A percentile compares a stretch with the other conserved stretches of the same genome.
Evolutionary conservation across 371 early-diverging fungal species (phyloP).

Genomic region (Batkoa obscura): DNA sequence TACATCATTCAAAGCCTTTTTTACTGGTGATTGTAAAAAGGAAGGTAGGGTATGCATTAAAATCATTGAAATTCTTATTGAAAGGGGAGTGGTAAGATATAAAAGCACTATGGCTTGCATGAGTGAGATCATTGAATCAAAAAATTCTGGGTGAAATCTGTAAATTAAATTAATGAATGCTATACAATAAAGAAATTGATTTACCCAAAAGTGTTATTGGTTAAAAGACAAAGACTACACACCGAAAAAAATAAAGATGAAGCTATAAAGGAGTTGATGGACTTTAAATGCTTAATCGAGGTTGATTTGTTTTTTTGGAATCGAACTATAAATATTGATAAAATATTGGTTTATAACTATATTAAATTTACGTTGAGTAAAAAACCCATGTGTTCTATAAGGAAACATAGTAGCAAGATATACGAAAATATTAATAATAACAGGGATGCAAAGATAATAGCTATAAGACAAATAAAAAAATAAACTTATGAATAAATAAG

Average conservation of each 20-base stretch:
- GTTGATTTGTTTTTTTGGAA: too few relatives aligned
- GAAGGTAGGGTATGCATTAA: not conserved
- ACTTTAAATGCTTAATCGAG: too few relatives aligned
- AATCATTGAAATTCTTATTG: not conserved
- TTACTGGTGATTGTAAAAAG: not conserved
- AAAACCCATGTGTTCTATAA: too few relatives aligned
- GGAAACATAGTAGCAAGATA: too few relatives aligned
- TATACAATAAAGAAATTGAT: not conserved
- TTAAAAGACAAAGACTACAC: not conserved
- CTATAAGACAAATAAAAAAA: too few relatives aligned
- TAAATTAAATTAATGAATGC: not conserved
- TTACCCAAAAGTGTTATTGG: constrained; percentile 1
- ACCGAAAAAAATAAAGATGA: not conserved
- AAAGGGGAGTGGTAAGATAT: not conserved
- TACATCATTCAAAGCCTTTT: not conserved
- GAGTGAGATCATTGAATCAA: not conserved
- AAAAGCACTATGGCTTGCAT: not conserved
- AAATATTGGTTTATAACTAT: too few relatives aligned
- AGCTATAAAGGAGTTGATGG: not conserved
- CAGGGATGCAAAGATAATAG: too few relatives aligned
- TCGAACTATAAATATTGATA: too few relatives aligned
- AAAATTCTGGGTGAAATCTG: not conserved
- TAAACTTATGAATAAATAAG: too few relatives aligned
- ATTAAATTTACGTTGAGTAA: too few relatives aligned
- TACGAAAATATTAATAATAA: too few relatives aligned